phyloP scores from a whole-genome alignment of 306 rosid species.

The Cyclanthera cordifolia region DNA sequence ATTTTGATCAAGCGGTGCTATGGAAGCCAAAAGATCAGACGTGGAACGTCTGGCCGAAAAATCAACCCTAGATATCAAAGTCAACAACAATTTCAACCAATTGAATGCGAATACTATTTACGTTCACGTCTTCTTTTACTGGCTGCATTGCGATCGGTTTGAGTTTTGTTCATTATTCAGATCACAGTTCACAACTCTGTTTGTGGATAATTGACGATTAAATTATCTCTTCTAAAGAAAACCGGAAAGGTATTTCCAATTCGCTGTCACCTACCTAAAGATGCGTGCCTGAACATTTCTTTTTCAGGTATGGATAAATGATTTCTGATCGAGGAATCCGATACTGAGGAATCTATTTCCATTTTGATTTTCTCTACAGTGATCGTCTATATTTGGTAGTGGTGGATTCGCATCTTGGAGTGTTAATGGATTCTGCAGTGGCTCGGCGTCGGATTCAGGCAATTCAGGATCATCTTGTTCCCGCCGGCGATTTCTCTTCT shows the following conservation, averaged over 20 bases:
- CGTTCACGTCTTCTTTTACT: neutral
- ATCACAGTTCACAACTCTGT: neutral
- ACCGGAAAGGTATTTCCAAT: neutral
- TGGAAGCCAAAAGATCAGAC: no score
- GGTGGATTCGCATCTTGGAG: neutral
- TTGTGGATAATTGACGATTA: neutral
- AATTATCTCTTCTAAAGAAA: neutral
- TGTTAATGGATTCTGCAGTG: conserved; percentile 51
- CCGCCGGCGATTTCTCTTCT: conserved; percentile 30
- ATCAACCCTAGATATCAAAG: no score
- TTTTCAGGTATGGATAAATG: neutral
- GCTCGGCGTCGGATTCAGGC: conserved; percentile 67
- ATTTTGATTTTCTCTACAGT: neutral
- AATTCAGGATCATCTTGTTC: conserved; percentile 42
- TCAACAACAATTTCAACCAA: neutral
- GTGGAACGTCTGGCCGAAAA: no score
- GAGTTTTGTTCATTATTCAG: neutral
- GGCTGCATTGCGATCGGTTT: neutral
- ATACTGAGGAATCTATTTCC: neutral
- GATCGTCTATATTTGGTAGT: neutral
- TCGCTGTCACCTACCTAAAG: conserved; percentile 5
- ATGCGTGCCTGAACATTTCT: neutral
- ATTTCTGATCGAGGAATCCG: neutral
- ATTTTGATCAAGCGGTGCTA: no score
- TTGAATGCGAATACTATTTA: neutral